Base-by-base conservation (phyloP, 805 yeast genomes). In the Kazachstania martiniae region DNA sequence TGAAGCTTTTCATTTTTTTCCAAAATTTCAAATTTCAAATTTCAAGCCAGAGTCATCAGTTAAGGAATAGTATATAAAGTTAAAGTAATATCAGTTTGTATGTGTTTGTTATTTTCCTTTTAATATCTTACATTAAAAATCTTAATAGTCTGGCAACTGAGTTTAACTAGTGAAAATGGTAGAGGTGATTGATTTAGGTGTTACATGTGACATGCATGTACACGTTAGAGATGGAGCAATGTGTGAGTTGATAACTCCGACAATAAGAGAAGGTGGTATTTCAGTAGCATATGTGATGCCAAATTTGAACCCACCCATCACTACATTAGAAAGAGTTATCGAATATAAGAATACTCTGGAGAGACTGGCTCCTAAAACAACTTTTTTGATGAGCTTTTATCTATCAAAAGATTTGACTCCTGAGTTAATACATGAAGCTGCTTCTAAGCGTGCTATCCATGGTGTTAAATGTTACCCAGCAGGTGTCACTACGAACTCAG, bases 381-480 rank as follows among this genome's bases (percentile, higher is more conserved):
- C 89, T 0, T 89, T 85, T 50, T 64, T 87, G 44, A 89, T 91
- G 96, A 77, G 94, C 10, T 75, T 89, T 42, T 91, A 91, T 47
- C 66, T 91, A 25, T 71, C 80, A 32, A 74, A 70, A 34, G 81
- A 74, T 1, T 63, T 91, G 41, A 84, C 95, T 1, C 96, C 97
- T 0, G 93, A 83, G 42, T 63, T 85, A 25, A 77, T 91, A 35
- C 74, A 72, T 34, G 70, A 74, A 40, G 97, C 96, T 22, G 93
- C 87, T 6, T 52, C 65, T 34, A 48, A 59, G 12, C 77, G 77
- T 2, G 75, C 74, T 24, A 75, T 89, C 34, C 66, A 75, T 19
- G 99, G 99, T 35, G 84, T 91, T 44, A 91, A 91, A 58, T 86
- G 95, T 55, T 91, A 91, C 56, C 99, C 99, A 26, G 96, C 97